A percentile compares a stretch with the other conserved stretches of the same genome.
Evolutionary conservation across 2,329 filamentous ascomycete genomes (phyloP).

Genomic region (Metarhizium brunneum): DNA sequence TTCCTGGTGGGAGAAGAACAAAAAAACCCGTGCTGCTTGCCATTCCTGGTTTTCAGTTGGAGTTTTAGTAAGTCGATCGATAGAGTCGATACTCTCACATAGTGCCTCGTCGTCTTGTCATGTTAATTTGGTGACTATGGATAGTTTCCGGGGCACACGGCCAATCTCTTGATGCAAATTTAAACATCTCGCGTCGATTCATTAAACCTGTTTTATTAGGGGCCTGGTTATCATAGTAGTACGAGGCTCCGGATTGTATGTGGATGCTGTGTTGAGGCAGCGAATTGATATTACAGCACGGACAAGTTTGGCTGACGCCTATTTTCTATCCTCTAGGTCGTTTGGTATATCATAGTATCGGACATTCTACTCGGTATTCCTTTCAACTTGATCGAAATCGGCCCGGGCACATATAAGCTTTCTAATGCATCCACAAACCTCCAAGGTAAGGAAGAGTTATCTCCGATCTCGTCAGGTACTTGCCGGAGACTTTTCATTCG

Average conservation of each 20-base stretch:
- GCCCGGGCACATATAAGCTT: background rate
- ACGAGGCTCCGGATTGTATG: background rate
- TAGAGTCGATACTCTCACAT: background rate
- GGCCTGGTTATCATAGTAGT: background rate
- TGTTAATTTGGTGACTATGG: background rate
- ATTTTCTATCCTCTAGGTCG: background rate
- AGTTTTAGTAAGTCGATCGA: background rate
- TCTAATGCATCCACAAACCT: conserved; percentile 6
- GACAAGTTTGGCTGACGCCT: background rate
- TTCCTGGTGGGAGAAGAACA: background rate
- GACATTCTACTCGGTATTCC: background rate
- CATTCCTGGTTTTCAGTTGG: background rate
- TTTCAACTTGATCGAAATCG: background rate
- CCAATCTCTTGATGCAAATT: background rate
- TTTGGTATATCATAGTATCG: background rate
- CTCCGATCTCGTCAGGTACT: background rate
- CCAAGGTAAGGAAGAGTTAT: conserved; percentile 3
- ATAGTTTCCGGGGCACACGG: background rate
- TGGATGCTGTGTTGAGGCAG: background rate
- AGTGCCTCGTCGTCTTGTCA: background rate
- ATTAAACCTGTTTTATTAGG: background rate
- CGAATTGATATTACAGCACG: background rate
- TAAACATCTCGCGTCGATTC: background rate
- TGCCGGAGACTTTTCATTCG: background rate
- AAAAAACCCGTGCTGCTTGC: too few species aligned